phyloP scores from a whole-genome alignment of 2,329 filamentous ascomycete species.

The Rhynchosporium secalis region DNA sequence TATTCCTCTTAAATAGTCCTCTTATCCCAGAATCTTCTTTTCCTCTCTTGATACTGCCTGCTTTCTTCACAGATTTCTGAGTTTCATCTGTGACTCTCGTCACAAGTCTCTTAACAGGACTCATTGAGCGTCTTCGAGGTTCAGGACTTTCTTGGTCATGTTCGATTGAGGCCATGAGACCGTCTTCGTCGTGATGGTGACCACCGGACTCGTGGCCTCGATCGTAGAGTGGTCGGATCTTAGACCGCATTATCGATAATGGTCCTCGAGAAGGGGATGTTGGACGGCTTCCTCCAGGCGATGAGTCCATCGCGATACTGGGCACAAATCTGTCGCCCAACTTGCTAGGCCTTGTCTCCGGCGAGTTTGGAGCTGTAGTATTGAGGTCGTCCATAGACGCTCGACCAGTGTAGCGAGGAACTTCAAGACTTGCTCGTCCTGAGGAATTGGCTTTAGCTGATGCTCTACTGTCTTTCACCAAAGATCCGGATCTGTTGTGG shows the following conservation, averaged over 20 bases:
- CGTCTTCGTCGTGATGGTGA: slow-evolving; percentile 46
- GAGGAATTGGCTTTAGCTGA: slow-evolving; percentile 29
- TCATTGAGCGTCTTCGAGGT: slow-evolving; percentile 39
- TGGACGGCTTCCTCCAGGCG: slow-evolving; percentile 61
- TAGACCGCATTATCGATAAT: slow-evolving; percentile 45
- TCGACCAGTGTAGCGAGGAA: slow-evolving; percentile 43
- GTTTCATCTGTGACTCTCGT: slow-evolving; percentile 47
- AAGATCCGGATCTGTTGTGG: slow-evolving; percentile 32
- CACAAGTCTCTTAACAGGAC: slow-evolving; percentile 43
- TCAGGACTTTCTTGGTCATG: slow-evolving; percentile 31
- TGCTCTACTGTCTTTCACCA: slow-evolving; percentile 29
- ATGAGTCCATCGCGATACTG: slow-evolving; percentile 62
- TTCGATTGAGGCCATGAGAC: slow-evolving; percentile 34
- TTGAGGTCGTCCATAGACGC: slow-evolving; percentile 46
- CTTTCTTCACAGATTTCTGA: slow-evolving; percentile 50
- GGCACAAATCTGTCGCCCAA: slow-evolving; percentile 49
- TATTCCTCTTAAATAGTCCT: slow-evolving; percentile 76
- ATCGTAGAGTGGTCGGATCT: slow-evolving; percentile 41
- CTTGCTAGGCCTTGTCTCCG: slow-evolving; percentile 30
- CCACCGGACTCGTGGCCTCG: slow-evolving; percentile 50
- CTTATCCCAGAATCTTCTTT: slow-evolving; percentile 60
- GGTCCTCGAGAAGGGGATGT: slow-evolving; percentile 64
- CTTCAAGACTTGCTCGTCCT: slow-evolving; percentile 48
- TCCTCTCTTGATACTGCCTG: slow-evolving; percentile 50
- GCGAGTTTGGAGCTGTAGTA: slow-evolving; percentile 44